phyloP scores from a whole-genome alignment of 2,329 filamentous ascomycete species.

The Nemania sp. region DNA sequence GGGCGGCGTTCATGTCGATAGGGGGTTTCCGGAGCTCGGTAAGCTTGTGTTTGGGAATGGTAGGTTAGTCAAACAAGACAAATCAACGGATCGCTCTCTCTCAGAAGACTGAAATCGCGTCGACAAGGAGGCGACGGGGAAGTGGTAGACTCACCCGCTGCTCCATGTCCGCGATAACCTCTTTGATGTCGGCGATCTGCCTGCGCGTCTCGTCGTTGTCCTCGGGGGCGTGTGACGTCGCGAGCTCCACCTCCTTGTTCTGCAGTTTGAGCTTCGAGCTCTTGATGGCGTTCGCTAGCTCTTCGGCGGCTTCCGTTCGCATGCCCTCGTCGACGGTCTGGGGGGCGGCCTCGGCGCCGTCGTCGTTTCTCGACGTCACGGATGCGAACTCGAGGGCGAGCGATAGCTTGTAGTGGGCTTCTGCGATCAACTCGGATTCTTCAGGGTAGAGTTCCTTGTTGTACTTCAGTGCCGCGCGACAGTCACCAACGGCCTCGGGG shows the following conservation, averaged over 20 bases:
- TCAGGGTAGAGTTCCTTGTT: conserved; percentile 79
- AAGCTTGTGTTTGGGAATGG: conserved; percentile 51
- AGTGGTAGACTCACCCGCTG: conserved; percentile 60
- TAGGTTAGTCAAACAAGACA: conserved; percentile 23
- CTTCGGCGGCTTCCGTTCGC: conserved; percentile 69
- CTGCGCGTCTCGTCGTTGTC: conserved; percentile 67
- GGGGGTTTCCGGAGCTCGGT: conserved; percentile 69
- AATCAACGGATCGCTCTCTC: neutral
- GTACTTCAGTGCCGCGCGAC: conserved; percentile 74
- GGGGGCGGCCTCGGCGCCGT: conserved; percentile 48
- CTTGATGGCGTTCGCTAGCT: conserved; percentile 75
- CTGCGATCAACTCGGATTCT: conserved; percentile 84
- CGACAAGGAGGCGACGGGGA: conserved; percentile 34
- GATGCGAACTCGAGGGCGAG: conserved; percentile 93
- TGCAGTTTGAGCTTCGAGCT: conserved; percentile 73
- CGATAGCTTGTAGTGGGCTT: conserved; percentile 95
- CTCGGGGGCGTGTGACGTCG: conserved; percentile 65
- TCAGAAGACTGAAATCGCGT: conserved; percentile 22
- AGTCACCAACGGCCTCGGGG: conserved; percentile 82
- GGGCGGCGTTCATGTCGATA: conserved; percentile 59
- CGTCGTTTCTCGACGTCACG: conserved; percentile 65
- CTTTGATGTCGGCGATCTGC: conserved; percentile 73
- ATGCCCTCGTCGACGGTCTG: conserved; percentile 69
- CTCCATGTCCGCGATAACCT: conserved; percentile 79
- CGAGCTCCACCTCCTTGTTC: conserved; percentile 69